Evolutionary conservation across 164 flowering plant genomes (phyloP).

Genomic region (Vitis cinerea): DNA sequence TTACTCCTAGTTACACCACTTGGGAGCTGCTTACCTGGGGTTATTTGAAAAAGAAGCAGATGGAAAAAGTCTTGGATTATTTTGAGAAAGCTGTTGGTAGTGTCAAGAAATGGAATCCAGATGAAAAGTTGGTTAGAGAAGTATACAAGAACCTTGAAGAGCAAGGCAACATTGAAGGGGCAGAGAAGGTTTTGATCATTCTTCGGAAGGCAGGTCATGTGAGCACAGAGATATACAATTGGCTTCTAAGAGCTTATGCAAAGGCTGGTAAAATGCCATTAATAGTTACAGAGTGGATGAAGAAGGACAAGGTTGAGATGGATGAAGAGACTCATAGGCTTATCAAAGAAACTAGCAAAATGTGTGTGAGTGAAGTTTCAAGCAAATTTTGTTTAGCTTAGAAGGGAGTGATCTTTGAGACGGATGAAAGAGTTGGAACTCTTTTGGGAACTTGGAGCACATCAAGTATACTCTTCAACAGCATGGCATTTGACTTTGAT

Average conservation of each 20-base stretch:
- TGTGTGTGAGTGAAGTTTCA: constrained; percentile 60
- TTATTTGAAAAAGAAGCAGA: constrained; percentile 44
- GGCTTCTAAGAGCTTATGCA: constrained; percentile 61
- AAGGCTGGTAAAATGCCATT: constrained; percentile 87
- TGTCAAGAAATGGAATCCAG: constrained; percentile 69
- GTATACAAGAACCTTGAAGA: constrained; percentile 48
- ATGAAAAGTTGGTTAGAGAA: constrained; percentile 40
- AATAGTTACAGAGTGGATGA: constrained; percentile 78
- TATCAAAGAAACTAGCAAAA: constrained; percentile 57
- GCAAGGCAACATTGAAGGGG: constrained; percentile 51
- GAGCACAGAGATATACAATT: constrained; percentile 69
- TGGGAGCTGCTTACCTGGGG: constrained; percentile 88
- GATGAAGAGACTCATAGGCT: constrained; percentile 68
- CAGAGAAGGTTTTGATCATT: constrained; percentile 53
- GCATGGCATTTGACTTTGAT: too few relatives aligned
- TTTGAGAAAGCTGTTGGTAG: constrained; percentile 63
- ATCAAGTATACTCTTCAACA: too few relatives aligned
- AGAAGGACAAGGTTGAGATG: constrained; percentile 58
- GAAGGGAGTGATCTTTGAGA: too few relatives aligned
- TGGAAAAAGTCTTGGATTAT: constrained; percentile 50
- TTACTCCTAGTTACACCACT: constrained; percentile 62
- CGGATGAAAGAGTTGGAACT: too few relatives aligned
- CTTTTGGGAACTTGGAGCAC: too few relatives aligned
- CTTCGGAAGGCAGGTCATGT: constrained; percentile 67
- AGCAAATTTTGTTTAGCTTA: constrained; percentile 20